phyloP scores from a whole-genome alignment of 805 yeast species.

The Candida pseudoglaebosa region DNA sequence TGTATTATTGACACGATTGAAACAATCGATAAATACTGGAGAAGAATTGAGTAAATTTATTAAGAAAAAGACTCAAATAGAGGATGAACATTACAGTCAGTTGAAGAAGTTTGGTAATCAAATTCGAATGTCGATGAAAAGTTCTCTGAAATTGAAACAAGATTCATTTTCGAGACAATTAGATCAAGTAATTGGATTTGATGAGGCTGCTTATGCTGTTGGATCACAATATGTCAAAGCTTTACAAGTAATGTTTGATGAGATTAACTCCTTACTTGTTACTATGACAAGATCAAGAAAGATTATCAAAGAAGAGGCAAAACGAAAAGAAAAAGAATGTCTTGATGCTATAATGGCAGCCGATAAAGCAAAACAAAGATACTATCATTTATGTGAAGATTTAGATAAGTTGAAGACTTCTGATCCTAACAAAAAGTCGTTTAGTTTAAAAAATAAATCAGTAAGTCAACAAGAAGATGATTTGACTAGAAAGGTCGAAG shows the following conservation, averaged over 20 bases:
- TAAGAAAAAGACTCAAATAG: conserved; percentile 72
- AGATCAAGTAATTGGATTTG: conserved; percentile 67
- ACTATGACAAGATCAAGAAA: conserved; percentile 74
- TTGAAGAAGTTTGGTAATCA: conserved; percentile 65
- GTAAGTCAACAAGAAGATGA: conserved; percentile 91
- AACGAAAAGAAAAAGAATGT: conserved; percentile 79
- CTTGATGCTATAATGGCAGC: conserved; percentile 77
- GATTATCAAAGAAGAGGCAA: conserved; percentile 73
- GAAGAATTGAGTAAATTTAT: conserved; percentile 82
- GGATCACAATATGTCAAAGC: conserved; percentile 76
- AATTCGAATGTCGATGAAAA: conserved; percentile 46
- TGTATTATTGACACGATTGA: conserved; percentile 64
- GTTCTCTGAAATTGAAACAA: conserved; percentile 42
- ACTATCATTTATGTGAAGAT: conserved; percentile 78
- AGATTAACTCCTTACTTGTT: conserved; percentile 64
- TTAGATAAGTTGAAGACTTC: conserved; percentile 74
- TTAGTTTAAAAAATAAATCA: conserved; percentile 74
- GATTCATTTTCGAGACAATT: conserved; percentile 67
- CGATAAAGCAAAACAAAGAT: conserved; percentile 77
- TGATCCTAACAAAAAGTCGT: conserved; percentile 81
- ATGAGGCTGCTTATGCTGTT: conserved; percentile 67
- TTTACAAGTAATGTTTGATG: conserved; percentile 81
- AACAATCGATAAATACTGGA: conserved; percentile 74
- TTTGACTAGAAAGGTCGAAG: conserved; percentile 69
- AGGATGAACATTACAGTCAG: conserved; percentile 74